phyloP scores from a whole-genome alignment of 495 filamentous ascomycete species.

The Penicillium canescens region DNA sequence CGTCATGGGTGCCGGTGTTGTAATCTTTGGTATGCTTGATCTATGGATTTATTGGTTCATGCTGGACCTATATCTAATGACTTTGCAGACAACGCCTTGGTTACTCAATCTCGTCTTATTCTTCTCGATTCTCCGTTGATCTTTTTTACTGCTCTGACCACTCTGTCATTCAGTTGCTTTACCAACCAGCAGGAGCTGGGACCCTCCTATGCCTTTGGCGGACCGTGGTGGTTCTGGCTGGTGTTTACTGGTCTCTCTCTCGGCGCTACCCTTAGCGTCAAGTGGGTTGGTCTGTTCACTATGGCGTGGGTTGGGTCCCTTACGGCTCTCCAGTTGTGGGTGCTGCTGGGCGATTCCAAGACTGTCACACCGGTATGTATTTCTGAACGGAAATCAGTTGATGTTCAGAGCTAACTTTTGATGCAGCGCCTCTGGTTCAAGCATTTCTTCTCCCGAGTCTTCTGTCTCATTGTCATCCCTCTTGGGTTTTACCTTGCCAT shows the following conservation, averaged over 20 bases:
- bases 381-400: not conserved
- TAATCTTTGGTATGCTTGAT: constrained; percentile 76
- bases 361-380: constrained; percentile 70
- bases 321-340: constrained; percentile 90
- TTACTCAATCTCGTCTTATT: constrained; percentile 93
- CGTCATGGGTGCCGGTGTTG: constrained; percentile 74
- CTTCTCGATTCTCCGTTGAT: constrained; percentile 94
- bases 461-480: constrained; percentile 92
- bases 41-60: not conserved
- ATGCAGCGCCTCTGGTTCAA: constrained; percentile 80
- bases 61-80: constrained; percentile 11
- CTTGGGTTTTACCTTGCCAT: constrained; percentile 89
- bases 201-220: constrained; percentile 77
- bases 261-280: constrained; percentile 91
- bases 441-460: constrained; percentile 87
- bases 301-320: constrained; percentile 97
- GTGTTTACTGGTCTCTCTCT: constrained; percentile 80
- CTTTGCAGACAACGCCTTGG: constrained; percentile 79
- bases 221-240: constrained; percentile 98
- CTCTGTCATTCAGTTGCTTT: constrained; percentile 86
- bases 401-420: constrained; percentile 11
- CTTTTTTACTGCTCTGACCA: constrained; percentile 90
- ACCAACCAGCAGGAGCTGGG: constrained; percentile 96
- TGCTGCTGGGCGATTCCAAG: constrained; percentile 83
- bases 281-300: constrained; percentile 98